Base-by-base conservation (phyloP, 345 rosid genomes). In the Trapa incisa region DNA sequence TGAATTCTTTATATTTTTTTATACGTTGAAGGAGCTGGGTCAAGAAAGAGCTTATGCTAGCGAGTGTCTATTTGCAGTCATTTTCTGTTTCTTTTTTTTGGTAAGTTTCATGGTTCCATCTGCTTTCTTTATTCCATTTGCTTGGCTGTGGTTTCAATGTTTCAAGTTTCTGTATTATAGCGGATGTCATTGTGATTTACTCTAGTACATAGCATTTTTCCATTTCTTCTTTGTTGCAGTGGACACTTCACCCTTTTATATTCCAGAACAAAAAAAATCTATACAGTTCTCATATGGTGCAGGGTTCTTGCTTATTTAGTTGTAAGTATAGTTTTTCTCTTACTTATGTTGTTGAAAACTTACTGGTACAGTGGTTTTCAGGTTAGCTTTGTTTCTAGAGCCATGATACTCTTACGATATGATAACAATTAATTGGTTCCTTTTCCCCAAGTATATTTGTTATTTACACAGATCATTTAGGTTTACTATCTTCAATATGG, bases 191-290 rank as follows among this genome's bases (percentile, higher is more conserved):
- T n/a, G 8, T 32, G 37, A 41, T n/a, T 53, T 57, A 14, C 57
- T 41, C 52, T 14, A 22, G 3, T 33, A 43, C 45, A 41, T 15
- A 45, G 54, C 72, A 52, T 75, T 47, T 12, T 57, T 22, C 66
- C 13, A 16, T 4, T 41, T 54, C 61, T 62, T 10, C 67, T 70
- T 54, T 70, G 58, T 74, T 65, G 78, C 85, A 90, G 95, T 90
- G 97, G 92, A 90, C 90, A 17, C 76, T 86, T 72, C 88, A 90
- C 71, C 95, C 95, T 8, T 90, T 90, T 78, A 64, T 90, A 72
- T 75, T 75, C 72, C 87, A 84, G 75, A 82, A 68, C 83, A 87
- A 90, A 71, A 71, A 87, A 74, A 79, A 80, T 90, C 65, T 83
- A 80, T 75, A 87, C 95, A 29, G 95, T 87, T 79, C 76, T 88